Evolutionary conservation across 352 stramenopile species (phyloP).

Genomic region (Phytophthora litchii): DNA sequence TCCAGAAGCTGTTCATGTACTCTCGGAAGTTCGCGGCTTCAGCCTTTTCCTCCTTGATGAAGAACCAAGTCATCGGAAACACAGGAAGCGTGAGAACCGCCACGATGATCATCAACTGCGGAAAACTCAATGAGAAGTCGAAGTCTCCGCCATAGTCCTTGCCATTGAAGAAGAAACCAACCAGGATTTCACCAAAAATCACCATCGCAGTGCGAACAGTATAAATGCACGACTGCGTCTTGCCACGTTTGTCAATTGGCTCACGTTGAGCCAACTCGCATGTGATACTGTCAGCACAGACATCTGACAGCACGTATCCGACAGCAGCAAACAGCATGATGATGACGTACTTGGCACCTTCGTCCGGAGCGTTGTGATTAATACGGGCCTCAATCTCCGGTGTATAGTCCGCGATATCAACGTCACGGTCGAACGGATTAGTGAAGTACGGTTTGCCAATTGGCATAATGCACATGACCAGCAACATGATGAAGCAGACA

Average conservation of each 20-base stretch:
- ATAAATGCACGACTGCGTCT: conserved; percentile 64
- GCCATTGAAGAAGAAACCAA: conserved; percentile 58
- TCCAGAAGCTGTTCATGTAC: conserved; percentile 49
- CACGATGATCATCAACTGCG: conserved; percentile 53
- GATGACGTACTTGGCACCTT: conserved; percentile 53
- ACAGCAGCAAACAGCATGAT: conserved; percentile 61
- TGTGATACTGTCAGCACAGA: conserved; percentile 53
- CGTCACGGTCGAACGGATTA: conserved; percentile 31
- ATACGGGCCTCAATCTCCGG: conserved; percentile 35
- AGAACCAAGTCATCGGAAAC: conserved; percentile 53
- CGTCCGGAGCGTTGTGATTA: conserved; percentile 41
- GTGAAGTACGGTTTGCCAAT: conserved; percentile 64
- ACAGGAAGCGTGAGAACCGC: conserved; percentile 40
- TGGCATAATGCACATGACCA: conserved; percentile 54
- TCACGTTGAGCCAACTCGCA: conserved; percentile 68
- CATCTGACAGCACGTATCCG: conserved; percentile 39
- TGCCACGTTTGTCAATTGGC: conserved; percentile 51
- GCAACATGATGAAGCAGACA: conserved; percentile 48
- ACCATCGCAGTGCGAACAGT: conserved; percentile 48
- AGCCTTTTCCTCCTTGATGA: conserved; percentile 58
- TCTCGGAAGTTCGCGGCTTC: conserved; percentile 30
- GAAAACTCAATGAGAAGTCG: conserved; percentile 53
- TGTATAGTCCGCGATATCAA: conserved; percentile 29
- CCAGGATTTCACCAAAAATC: conserved; percentile 46
- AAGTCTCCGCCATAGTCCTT: conserved; percentile 44